Base-by-base conservation (phyloP, 495 filamentous ascomycete species). In the Alectoria sarmentosa region DNA sequence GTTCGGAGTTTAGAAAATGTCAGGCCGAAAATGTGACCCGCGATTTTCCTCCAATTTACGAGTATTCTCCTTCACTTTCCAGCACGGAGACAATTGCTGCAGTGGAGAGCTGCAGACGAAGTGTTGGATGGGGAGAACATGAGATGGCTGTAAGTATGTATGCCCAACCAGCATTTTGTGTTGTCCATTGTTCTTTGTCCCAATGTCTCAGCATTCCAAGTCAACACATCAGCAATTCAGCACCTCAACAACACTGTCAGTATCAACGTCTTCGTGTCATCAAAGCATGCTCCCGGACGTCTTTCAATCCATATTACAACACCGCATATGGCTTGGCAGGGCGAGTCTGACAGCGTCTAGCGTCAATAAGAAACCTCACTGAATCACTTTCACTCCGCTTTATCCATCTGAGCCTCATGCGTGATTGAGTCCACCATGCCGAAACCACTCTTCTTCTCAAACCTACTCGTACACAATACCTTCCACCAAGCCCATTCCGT, bases 1-100 rank as follows among this genome's bases (percentile, higher is more conserved):
- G 17, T 49, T 59, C 62, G 62, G 62, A 60, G 41, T 49, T 64
- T 39, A 64, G 54, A n/a, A 23, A 59, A 38, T n/a, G 13, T 34
- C 13, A 36, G 32, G 39, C 44, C 62, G 56, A 56, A 59, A 49
- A 56, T 57, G 37, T 63, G 3, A 30, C 4, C 15, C 37, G n/a
- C 34, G 32, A 19, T 7, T 15, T 32, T 5, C 8, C 28, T 49
- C 9, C 46, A 46, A 32, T n/a, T n/a, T n/a, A n/a, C n/a, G n/a
- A n/a, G 15, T 21, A 1, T 55, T 6, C 14, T 55, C 2, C 30
- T 55, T 10, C 52, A 19, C 17, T 32, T 11, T 8, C 30, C 26
- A 54, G 52, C 21, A 8, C 17, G 36, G 23, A 39, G 36, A 57
- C 26, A 8, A 34, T 13, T 11, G 3, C 9, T 57, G 26, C 28